A percentile compares a stretch with the other conserved stretches of the same genome.
Conservation (phyloP, 345 rosid species). For the Sonneratia alba region DNA sequence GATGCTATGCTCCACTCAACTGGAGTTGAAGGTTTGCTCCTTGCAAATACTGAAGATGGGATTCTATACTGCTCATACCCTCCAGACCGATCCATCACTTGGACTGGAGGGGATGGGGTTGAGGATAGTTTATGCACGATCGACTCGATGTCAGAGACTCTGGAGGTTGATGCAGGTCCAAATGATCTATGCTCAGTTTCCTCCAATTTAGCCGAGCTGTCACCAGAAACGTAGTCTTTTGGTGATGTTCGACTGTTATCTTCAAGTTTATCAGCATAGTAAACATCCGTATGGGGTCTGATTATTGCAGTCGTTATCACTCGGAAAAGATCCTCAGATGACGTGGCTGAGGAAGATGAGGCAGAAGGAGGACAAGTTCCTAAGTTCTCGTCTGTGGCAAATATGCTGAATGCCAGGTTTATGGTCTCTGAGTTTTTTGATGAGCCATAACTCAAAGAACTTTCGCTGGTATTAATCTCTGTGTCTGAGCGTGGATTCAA, state of each 20-base stretch:
- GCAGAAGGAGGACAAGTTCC: constrained; percentile 6
- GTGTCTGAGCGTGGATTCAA: constrained; percentile 13
- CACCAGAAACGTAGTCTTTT: constrained; percentile 2
- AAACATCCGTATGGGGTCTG: not conserved
- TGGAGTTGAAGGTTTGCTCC: constrained; percentile 24
- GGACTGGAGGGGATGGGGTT: constrained; percentile 50
- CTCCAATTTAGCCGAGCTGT: not conserved
- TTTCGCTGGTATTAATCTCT: constrained; percentile 8
- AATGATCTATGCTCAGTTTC: not conserved
- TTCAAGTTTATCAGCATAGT: constrained; percentile 7
- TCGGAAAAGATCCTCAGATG: constrained; percentile 26
- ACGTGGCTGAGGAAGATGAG: constrained; percentile 25
- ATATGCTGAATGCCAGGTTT: constrained; percentile 5
- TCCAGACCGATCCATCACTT: constrained; percentile 55
- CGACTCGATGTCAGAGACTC: constrained; percentile 36
- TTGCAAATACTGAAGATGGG: constrained; percentile 46
- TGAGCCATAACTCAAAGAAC: constrained; percentile 13
- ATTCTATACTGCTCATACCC: constrained; percentile 43
- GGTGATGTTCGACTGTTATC: constrained; percentile 3
- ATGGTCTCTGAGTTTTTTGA: constrained; percentile 4
- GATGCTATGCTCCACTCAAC: constrained; percentile 62
- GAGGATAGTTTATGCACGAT: constrained; percentile 14
- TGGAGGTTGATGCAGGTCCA: constrained; percentile 17
- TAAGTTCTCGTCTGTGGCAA: not conserved
- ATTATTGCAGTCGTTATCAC: constrained; percentile 3